Base-by-base conservation (phyloP, 805 yeast genomes). In the Starmerella bombi region DNA sequence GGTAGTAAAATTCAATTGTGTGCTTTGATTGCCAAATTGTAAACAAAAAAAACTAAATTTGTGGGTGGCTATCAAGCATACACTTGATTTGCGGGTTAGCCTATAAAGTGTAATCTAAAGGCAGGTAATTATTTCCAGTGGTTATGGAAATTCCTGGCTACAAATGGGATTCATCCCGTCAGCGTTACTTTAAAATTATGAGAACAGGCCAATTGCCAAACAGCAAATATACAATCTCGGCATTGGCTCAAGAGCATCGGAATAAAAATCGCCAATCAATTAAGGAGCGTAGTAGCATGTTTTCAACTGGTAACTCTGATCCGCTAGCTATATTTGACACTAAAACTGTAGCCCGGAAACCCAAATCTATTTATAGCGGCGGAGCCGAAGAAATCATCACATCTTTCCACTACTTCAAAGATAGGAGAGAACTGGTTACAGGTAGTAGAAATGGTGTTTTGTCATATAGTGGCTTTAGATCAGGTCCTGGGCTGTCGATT, bases 111-210 rank as follows among this genome's bases (percentile, higher is more conserved):
- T n/a, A n/a, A n/a, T n/a, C n/a, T n/a, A n/a, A n/a, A n/a, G n/a
- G n/a, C n/a, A n/a, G n/a, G n/a, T n/a, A n/a, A n/a, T n/a, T n/a
- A n/a, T n/a, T 23, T 23, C 27, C 31, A 28, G 6, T 8, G 6
- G 17, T 28, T 5, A 32, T 46, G 36, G 47, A 48, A 1, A 40
- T 50, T 12, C 53, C 53, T 1, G 53, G 53, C 7, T 48, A 36
- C 32, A 16, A 39, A 22, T 50, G 49, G 47, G 53, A 50, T 23
- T 42, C 36, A 5, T 42, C 29, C 28, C 28, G 37, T 1, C 29
- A 34, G 16, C 35, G 51, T n/a, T 50, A 50, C 40, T 50, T 44
- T 32, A 37, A 41, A 14, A 29, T 45, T 6, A 30, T 45, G 17
- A 37, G 27, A 4, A 48, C 43, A 1, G 53, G 53, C 5, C 42